Evolutionary conservation across 306 rosid species (phyloP).

Genomic region (Fragaria ananassa): DNA sequence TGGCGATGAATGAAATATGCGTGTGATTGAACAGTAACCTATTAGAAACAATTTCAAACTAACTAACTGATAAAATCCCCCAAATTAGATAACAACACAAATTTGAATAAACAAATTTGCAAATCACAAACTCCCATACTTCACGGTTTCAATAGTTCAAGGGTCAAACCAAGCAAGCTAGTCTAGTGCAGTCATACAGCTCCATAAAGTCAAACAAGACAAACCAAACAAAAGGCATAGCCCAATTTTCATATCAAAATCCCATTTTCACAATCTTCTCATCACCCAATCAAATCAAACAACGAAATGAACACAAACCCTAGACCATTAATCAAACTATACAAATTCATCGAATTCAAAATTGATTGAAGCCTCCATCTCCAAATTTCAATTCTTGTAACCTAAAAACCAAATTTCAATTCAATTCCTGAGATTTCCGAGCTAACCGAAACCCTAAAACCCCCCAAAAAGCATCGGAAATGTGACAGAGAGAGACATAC

Average conservation of each 20-base stretch:
- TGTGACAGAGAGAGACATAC: conserved; percentile 26
- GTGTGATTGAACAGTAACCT: background rate
- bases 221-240: background rate
- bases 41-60: background rate
- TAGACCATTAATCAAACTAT: background rate
- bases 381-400: background rate
- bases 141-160: background rate
- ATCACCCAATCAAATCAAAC: no score
- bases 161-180: background rate
- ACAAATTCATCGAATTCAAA: background rate
- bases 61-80: background rate
- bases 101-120: background rate
- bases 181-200: background rate
- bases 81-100: no score
- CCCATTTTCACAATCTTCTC: background rate
- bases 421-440: background rate
- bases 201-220: background rate
- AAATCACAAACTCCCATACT: background rate
- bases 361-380: background rate
- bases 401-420: background rate
- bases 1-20: background rate
- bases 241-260: background rate
- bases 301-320: background rate
- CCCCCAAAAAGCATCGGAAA: background rate
- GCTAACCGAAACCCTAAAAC: conserved; percentile 15